These are phyloP conservation scores for Aspergillus sp. DNA, from an alignment of 2,329 filamentous ascomycete species.

Conservation along the genomic window DNA sequence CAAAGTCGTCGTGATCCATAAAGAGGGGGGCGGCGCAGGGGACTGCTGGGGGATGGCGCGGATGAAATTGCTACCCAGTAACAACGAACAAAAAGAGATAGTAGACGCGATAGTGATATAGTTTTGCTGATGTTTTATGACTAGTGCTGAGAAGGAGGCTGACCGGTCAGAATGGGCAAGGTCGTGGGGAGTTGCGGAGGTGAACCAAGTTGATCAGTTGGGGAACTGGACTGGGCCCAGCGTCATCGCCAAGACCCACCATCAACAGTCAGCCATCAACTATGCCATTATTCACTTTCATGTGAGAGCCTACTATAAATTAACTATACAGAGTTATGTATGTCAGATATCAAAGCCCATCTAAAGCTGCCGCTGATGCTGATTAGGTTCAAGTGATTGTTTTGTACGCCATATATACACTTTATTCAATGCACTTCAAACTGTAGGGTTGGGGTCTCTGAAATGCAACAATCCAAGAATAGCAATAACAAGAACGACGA, in stretches of 20 bases:
- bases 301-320: too few species aligned
- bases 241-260: slow-evolving; percentile 21
- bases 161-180: slow-evolving; percentile 1
- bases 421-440: neutral
- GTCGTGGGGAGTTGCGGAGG: slow-evolving; percentile 15
- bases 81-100: neutral
- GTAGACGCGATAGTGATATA: neutral
- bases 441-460: neutral
- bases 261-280: neutral
- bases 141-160: slow-evolving; percentile 7
- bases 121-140: neutral
- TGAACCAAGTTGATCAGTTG: slow-evolving; percentile 13
- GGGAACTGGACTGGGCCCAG: slow-evolving; percentile 16
- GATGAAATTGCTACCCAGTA: neutral
- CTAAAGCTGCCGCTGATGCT: neutral
- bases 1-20: slow-evolving; percentile 68
- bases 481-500: slow-evolving; percentile 15
- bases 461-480: slow-evolving; percentile 12
- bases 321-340: neutral
- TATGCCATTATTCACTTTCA: neutral
- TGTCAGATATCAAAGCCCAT: neutral
- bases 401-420: slow-evolving; percentile 9
- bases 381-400: neutral
- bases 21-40: slow-evolving; percentile 20
- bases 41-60: neutral